Evolutionary conservation across 116 monocot genomes (phyloP), one percentile per base, ranked within the genome.

Genomic region (Cymodocea nodosa): DNA sequence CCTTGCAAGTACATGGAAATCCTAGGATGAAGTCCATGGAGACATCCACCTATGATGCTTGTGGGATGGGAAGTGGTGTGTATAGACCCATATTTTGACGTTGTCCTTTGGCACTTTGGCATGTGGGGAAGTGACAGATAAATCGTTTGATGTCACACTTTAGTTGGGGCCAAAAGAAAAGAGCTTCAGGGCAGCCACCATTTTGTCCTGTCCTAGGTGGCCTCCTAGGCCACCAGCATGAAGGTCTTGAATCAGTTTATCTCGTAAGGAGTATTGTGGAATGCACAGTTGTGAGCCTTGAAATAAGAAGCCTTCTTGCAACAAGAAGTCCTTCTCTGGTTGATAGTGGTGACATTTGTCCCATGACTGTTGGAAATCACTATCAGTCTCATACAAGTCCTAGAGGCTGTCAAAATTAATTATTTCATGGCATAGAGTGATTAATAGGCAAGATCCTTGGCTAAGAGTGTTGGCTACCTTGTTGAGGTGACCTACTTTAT

Each of bases 201-300:
- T 71, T 36, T 78, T 78, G 34, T 71, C 68, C 4, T 35, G 6
- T 0, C 71, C 78, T 0, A 75, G 52, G 68, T 82, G 71, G 9
- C 62, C 51, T 0, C 0, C 34, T 2, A 59, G 39, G 16, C 54
- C 73, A 7, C 49, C 57, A 12, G 0, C n/a, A 55, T 65, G 73
- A 11, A 73, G 7, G 0, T 76, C 69, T 0, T 7, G 9, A 2
- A 65, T 60, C 1, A 72, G 9, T 0, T 50, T 8, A 0, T 73
- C 48, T 4, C 60, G 0, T 0, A 70, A 6, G 0, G 76, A 76
- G 0, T 15, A 13, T 3, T 12, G 6, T 8, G 51, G 64, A n/a
- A 73, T 61, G 23, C 68, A 62, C 6, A 81, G 34, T 1, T 0
- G 20, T 15, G 39, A 30, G 2, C 76, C 64, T 7, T 23, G 36